Evolutionary conservation across 192 early-diverging fungal species (phyloP).

Genomic region (Coemansia furcata): DNA sequence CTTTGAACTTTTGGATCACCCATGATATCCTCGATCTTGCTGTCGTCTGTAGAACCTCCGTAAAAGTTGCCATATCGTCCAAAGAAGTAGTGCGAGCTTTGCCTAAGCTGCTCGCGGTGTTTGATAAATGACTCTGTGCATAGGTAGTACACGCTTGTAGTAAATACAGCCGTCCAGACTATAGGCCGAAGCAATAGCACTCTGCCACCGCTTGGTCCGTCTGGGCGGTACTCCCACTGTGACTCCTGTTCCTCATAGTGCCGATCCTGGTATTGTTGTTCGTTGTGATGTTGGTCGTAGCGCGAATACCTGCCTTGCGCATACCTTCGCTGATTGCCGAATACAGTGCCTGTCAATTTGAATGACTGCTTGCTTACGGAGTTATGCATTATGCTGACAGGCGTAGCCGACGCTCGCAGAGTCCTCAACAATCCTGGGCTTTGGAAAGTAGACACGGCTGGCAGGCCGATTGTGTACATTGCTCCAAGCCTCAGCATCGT

Average conservation of each 20-base stretch:
- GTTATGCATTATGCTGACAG: background rate
- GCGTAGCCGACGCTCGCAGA: background rate
- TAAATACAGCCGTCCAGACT: slow-evolving; percentile 37
- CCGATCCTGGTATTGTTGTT: slow-evolving; percentile 6
- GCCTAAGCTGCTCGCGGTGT: slow-evolving; percentile 1
- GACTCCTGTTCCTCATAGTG: background rate
- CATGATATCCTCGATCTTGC: slow-evolving; percentile 20
- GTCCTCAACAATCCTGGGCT: background rate
- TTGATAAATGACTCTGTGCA: slow-evolving; percentile 17
- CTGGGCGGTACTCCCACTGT: slow-evolving; percentile 11
- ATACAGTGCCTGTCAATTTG: background rate
- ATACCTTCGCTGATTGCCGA: background rate
- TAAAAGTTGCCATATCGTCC: background rate
- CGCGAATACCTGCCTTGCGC: background rate
- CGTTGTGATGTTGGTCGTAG: slow-evolving; percentile 2
- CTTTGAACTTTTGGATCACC: slow-evolving; percentile 17
- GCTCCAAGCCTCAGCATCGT: background rate
- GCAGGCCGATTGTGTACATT: background rate
- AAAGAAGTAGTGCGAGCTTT: background rate
- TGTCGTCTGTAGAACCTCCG: background rate
- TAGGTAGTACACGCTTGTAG: slow-evolving; percentile 23
- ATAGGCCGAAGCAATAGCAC: slow-evolving; percentile 23
- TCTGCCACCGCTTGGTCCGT: slow-evolving; percentile 4
- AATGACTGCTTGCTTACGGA: background rate
- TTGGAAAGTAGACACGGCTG: background rate